A percentile compares a stretch with the other conserved stretches of the same genome.
Evolutionary conservation across 1,284 basidiomycete species (phyloP).

Genomic region (Sanguinoderma infundibulare): DNA sequence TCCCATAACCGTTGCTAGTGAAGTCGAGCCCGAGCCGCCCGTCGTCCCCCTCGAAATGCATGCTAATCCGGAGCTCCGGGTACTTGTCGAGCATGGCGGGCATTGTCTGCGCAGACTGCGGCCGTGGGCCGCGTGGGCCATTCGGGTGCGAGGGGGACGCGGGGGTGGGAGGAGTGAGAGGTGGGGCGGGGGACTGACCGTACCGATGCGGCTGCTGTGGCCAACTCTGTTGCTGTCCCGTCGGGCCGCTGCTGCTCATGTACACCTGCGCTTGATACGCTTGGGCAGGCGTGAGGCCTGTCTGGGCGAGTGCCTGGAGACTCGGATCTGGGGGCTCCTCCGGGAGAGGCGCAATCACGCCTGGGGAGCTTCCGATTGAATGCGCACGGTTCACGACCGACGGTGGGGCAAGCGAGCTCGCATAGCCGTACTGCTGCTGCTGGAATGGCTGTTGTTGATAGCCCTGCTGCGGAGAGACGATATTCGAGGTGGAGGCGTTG

Average conservation of each 20-base stretch:
- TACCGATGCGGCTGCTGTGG: conserved; percentile 9
- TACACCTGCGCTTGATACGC: conserved; percentile 80
- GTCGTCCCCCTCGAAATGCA: conserved; percentile 54
- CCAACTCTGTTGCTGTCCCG: conserved; percentile 25
- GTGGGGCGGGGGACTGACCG: conserved; percentile 9
- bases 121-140: conserved; percentile 21
- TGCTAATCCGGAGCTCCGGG: conserved; percentile 44
- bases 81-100: conserved; percentile 23
- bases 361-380: conserved; percentile 55
- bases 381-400: conserved; percentile 48
- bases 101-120: conserved; percentile 17
- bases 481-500: conserved; percentile 3
- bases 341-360: conserved; percentile 51
- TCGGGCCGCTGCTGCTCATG: conserved; percentile 44
- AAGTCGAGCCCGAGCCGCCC: conserved; percentile 66
- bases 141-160: conserved; percentile 7
- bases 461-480: conserved; percentile 13
- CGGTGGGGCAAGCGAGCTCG: conserved; percentile 43
- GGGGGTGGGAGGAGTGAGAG: conserved; percentile 13
- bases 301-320: conserved; percentile 50
- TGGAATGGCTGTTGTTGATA: conserved; percentile 32
- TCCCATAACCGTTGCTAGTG: conserved; percentile 24
- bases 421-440: conserved; percentile 29
- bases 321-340: conserved; percentile 59
- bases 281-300: conserved; percentile 74